These are phyloP conservation scores for Chrysanthemum seticuspe DNA, from an alignment of 129 eudicot species.

Conservation along the genomic window DNA sequence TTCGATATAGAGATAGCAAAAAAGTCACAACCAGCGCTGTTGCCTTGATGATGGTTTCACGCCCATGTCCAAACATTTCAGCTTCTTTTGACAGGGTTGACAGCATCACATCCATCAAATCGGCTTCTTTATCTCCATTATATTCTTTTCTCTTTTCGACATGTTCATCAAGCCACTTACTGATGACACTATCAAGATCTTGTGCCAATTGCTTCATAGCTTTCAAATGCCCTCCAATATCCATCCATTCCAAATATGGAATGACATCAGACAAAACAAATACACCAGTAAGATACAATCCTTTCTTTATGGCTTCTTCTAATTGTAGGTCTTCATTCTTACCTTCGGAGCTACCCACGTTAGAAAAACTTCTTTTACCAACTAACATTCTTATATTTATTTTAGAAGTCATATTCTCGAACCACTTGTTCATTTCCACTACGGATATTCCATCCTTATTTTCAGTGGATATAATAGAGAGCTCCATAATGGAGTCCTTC, in stretches of 20 bases:
- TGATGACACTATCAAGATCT: constrained; percentile 33
- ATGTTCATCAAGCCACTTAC: constrained; percentile 44
- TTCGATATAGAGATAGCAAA: too few relatives aligned
- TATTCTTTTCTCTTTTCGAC: constrained; percentile 19
- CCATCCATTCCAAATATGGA: constrained; percentile 56
- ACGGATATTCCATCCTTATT: neutral
- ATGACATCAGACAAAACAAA: constrained; percentile 51
- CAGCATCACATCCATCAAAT: constrained; percentile 54
- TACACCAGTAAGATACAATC: constrained; percentile 44
- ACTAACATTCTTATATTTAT: constrained; percentile 33
- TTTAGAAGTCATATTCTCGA: constrained; percentile 41
- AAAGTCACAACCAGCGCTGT: constrained; percentile 34
- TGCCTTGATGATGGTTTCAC: constrained; percentile 50
- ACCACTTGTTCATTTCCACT: constrained; percentile 28
- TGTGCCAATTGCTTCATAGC: constrained; percentile 36
- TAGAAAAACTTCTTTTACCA: constrained; percentile 33
- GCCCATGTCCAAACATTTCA: constrained; percentile 17
- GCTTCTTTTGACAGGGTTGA: constrained; percentile 32
- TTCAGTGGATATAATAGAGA: constrained; percentile 21
- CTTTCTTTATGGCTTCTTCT: constrained; percentile 37
- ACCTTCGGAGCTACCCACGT: neutral
- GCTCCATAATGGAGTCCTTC: constrained; percentile 14
- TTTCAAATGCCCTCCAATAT: constrained; percentile 52
- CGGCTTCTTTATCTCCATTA: constrained; percentile 7
- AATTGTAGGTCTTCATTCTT: constrained; percentile 17